Evolutionary conservation across 106 monocot species (phyloP).

Genomic region (Amphibolis antarctica): DNA sequence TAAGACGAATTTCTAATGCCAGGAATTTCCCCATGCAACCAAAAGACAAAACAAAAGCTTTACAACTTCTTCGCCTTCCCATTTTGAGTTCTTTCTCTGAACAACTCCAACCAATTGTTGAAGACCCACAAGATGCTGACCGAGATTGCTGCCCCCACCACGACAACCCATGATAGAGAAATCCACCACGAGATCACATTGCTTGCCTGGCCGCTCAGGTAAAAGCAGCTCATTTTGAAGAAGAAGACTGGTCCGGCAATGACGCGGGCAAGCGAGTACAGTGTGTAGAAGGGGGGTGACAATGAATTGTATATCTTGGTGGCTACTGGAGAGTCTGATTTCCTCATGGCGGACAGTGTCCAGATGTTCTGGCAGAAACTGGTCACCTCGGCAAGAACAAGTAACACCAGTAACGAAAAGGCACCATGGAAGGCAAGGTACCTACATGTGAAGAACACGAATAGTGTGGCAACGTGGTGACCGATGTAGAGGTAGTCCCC

Average conservation of each 20-base stretch:
- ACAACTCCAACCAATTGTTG: constrained; percentile 60
- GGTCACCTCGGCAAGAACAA: constrained; percentile 73
- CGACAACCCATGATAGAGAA: constrained; percentile 72
- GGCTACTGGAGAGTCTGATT: constrained; percentile 31
- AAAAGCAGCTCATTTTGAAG: constrained; percentile 62
- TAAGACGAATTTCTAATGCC: too few relatives aligned
- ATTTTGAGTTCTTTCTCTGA: constrained; percentile 26
- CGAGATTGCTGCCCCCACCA: constrained; percentile 65
- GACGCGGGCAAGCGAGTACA: constrained; percentile 64
- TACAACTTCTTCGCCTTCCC: background rate
- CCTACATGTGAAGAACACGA: constrained; percentile 85
- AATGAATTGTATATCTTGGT: constrained; percentile 32
- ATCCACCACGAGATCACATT: constrained; percentile 74
- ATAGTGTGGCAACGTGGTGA: constrained; percentile 95
- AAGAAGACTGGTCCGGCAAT: constrained; percentile 72
- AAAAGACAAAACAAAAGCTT: background rate
- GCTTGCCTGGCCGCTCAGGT: constrained; percentile 48
- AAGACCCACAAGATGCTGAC: constrained; percentile 89
- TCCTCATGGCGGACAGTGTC: constrained; percentile 65
- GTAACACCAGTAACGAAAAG: constrained; percentile 52
- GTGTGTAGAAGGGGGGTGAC: constrained; percentile 57
- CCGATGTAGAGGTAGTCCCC: constrained; percentile 76
- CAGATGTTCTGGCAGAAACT: constrained; percentile 81
- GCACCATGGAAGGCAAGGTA: constrained; percentile 62
- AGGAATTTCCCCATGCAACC: too few relatives aligned